Base-by-base conservation (phyloP, 306 rosid genomes). In the Acacia confusa region DNA sequence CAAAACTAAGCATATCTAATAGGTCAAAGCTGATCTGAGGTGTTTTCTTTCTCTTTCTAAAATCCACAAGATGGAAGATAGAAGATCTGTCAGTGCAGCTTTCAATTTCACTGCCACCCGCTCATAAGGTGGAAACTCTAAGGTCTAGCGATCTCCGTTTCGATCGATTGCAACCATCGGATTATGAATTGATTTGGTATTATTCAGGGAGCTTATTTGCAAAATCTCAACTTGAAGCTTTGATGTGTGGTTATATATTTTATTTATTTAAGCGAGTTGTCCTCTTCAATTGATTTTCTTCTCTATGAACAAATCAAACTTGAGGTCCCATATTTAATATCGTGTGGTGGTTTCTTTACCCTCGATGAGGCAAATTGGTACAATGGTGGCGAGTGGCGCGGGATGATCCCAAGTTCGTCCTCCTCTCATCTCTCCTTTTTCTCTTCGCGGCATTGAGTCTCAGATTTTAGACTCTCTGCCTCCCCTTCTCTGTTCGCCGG, bases 121-220 rank as follows among this genome's bases (percentile, higher is more conserved):
- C 34, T 76, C 77, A 90, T 48, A 81, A 78, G 22, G 76, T 9
- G 17, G 90, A 84, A 57, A 87, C 87, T 4, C 79, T 47, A 14
- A 70, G 68, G 78, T 55, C 82, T 19, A 61, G 71, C 67, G 86
- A 83, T 84, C 83, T 90, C 30, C 88, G 45, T 73, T 89, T 92
- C 72, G 84, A 91, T 79, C 84, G 90, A 61, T 80, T 74, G 65
- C 94, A 89, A 72, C 90, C 91, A 28, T 78, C 89, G 3, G 91
- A 88, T 55, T 60, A 84, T 75, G 92, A 89, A 67, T 80, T 92
- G 72, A 71, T 36, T 70, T n/a, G 82, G 61, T 58, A 10, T 4
- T 19, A 32, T 4, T 19, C 45, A 4, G 17, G 79, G 9, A 73
- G 28, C 77, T 19, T 20, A 25, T 72, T 65, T 17, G 63, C 4